Evolutionary conservation across 352 stramenopile genomes (phyloP).

Genomic region (Thalassiosira livingstoniorum): DNA sequence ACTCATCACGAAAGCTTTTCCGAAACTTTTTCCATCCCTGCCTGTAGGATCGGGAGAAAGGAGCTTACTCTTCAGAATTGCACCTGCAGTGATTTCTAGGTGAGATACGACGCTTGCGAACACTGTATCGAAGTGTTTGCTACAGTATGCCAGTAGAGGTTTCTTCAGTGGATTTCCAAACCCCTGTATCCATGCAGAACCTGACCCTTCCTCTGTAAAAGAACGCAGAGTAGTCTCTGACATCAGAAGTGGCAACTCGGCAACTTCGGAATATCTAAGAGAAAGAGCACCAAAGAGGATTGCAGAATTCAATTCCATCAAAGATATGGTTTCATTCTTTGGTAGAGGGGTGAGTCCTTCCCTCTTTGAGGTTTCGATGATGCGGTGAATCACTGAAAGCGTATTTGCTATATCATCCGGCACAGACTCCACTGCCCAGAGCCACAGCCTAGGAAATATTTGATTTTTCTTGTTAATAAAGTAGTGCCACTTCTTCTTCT

Average conservation of each 20-base stretch:
- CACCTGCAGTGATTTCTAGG: conserved; percentile 36
- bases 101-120: conserved; percentile 32
- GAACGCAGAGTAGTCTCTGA: conserved; percentile 19
- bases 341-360: conserved; percentile 5
- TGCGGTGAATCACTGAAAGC: conserved; percentile 25
- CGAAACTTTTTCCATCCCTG: background rate
- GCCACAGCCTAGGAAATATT: conserved; percentile 39
- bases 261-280: conserved; percentile 44
- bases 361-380: conserved; percentile 39
- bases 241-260: conserved; percentile 24
- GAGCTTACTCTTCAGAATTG: conserved; percentile 33
- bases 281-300: conserved; percentile 35
- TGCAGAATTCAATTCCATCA: conserved; percentile 42
- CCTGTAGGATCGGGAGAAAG: background rate
- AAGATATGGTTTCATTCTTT: conserved; percentile 27
- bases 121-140: conserved; percentile 45
- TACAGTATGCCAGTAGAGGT: conserved; percentile 27
- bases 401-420: conserved; percentile 33
- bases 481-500: conserved; percentile 22
- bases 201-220: conserved; percentile 13
- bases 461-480: conserved; percentile 30
- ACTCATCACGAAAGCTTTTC: conserved; percentile 22
- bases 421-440: conserved; percentile 46
- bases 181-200: conserved; percentile 14
- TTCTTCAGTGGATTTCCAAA: conserved; percentile 45